Conservation (phyloP, 192 early-diverging fungal species). For the Geosiphon pyriformis region DNA sequence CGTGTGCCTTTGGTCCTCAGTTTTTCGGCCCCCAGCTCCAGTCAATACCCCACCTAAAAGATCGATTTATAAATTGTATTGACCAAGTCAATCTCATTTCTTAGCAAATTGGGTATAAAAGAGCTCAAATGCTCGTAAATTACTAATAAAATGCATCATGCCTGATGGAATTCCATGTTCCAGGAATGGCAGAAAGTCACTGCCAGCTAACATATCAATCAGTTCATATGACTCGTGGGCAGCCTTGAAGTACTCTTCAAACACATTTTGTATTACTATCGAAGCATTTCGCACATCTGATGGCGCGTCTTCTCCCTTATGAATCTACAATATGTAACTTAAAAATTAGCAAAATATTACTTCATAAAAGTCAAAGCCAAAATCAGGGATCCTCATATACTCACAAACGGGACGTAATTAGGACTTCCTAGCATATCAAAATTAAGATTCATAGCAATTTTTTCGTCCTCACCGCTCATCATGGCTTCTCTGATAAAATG, state of each 20-base stretch:
- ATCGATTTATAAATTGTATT: not conserved
- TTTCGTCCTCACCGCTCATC: constrained; percentile 34
- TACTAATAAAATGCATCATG: constrained; percentile 2
- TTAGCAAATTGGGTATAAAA: not conserved
- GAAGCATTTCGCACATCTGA: constrained; percentile 40
- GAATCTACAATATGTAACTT: constrained; percentile 33
- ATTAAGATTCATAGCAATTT: constrained; percentile 59
- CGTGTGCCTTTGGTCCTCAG: constrained; percentile 41
- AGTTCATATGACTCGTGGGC: constrained; percentile 45
- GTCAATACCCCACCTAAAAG: constrained; percentile 54
- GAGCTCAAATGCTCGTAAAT: not conserved
- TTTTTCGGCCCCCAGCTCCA: constrained; percentile 57
- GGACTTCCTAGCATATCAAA: constrained; percentile 73
- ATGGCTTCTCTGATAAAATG: constrained; percentile 51
- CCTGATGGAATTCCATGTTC: constrained; percentile 53
- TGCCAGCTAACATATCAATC: constrained; percentile 54
- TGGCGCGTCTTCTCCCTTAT: constrained; percentile 60
- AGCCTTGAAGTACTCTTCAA: constrained; percentile 51
- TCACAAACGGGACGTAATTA: constrained; percentile 57
- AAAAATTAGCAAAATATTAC: too few relatives aligned
- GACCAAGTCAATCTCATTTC: not conserved
- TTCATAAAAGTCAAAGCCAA: too few relatives aligned
- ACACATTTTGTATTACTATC: constrained; percentile 49
- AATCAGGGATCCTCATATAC: too few relatives aligned
- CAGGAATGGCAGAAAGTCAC: constrained; percentile 67